Evolutionary conservation across 202 grass and related monocot species (phyloP).

Genomic region (Digitaria exilis): DNA sequence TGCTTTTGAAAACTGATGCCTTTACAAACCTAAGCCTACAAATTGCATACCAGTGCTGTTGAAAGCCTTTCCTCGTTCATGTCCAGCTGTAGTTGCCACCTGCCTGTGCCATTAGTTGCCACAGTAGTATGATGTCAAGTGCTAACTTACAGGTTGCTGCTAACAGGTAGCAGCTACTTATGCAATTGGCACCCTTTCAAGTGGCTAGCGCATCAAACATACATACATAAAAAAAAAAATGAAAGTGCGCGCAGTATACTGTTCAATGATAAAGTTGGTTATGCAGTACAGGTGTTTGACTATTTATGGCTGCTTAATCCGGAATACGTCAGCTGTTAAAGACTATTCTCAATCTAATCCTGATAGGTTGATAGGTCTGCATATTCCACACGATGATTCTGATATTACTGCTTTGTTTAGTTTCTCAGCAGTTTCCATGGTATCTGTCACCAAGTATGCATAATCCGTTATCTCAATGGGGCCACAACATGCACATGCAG

Average conservation of each 20-base stretch:
- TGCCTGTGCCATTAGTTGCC: constrained; percentile 14
- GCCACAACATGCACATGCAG: constrained; percentile 49
- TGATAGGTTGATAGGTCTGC: constrained; percentile 18
- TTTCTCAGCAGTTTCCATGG: constrained; percentile 36
- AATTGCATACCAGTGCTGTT: background rate
- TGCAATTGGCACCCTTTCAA: background rate
- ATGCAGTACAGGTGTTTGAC: constrained; percentile 14
- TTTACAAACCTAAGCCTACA: background rate
- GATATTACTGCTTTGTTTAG: constrained; percentile 8
- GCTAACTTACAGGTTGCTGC: constrained; percentile 8
- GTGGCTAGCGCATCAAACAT: constrained; percentile 21
- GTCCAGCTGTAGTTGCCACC: constrained; percentile 7
- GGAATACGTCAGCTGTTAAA: constrained; percentile 30
- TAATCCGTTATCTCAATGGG: constrained; percentile 41
- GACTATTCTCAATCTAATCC: constrained; percentile 19
- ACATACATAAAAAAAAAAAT: constrained; percentile 10
- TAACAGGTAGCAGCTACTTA: constrained; percentile 17
- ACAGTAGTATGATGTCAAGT: constrained; percentile 15
- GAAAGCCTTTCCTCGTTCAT: constrained; percentile 5
- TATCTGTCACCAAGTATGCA: constrained; percentile 20
- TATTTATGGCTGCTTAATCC: constrained; percentile 29
- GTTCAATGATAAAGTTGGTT: constrained; percentile 19
- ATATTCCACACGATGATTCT: constrained; percentile 32
- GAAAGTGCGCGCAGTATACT: constrained; percentile 25
- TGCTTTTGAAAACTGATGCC: constrained; percentile 16